phyloP scores from a whole-genome alignment of 2,329 filamentous ascomycete species.

The Grosmannia penicillata region DNA sequence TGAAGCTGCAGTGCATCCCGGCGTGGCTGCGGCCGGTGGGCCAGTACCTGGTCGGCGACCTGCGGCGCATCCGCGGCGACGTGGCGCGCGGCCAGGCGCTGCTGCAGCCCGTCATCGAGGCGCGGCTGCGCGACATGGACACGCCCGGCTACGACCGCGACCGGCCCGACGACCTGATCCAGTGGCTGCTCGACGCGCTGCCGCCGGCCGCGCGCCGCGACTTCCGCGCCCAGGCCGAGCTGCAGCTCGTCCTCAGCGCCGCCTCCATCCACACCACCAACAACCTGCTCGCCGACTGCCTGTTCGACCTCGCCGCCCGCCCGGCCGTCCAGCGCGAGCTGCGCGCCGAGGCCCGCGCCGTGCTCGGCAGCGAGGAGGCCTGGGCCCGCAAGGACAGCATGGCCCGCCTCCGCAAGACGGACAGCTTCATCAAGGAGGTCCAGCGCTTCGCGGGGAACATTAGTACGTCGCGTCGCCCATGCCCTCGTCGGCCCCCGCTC shows the following conservation, averaged over 20 bases:
- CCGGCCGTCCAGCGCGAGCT: constrained; percentile 32
- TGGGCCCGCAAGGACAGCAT: constrained; percentile 28
- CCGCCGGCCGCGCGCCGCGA: constrained; percentile 23
- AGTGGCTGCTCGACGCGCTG: constrained; percentile 28
- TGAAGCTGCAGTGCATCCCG: constrained; percentile 37
- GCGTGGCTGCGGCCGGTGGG: constrained; percentile 31
- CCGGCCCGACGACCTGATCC: constrained; percentile 26
- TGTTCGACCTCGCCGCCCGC: constrained; percentile 33
- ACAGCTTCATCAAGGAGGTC: constrained; percentile 33
- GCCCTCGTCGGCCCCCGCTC: background rate
- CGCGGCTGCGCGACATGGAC: constrained; percentile 27
- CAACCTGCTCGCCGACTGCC: constrained; percentile 28
- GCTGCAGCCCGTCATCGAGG: constrained; percentile 29
- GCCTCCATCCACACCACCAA: constrained; percentile 31
- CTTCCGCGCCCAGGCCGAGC: constrained; percentile 22
- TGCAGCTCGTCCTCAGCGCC: constrained; percentile 28
- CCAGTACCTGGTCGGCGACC: constrained; percentile 30
- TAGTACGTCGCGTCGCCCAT: constrained; percentile 16
- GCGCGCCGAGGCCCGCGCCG: constrained; percentile 29
- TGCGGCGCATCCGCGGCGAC: constrained; percentile 28
- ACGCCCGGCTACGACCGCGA: constrained; percentile 20
- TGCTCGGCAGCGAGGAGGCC: constrained; percentile 24
- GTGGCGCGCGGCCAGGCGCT: constrained; percentile 26
- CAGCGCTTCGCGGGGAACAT: constrained; percentile 26
- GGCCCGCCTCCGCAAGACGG: constrained; percentile 28